Evolutionary conservation across 257 asterid species (phyloP).

Genomic region (Gardenia jasminoides): DNA sequence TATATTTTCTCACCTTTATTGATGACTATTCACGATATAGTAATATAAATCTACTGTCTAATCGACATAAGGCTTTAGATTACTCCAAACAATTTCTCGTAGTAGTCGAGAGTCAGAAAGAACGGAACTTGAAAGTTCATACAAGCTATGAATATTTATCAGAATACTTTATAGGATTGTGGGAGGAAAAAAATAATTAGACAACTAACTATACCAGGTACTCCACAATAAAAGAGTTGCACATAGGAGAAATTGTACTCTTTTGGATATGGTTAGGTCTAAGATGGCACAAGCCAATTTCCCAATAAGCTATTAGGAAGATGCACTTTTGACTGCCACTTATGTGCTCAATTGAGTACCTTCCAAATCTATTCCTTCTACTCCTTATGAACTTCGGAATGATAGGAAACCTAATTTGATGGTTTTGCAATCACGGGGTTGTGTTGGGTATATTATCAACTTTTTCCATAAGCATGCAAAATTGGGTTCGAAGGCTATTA

Average conservation of each 20-base stretch:
- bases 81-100: neutral
- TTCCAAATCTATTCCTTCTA: neutral
- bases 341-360: neutral
- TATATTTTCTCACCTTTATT: no score
- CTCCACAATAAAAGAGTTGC: no score
- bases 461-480: neutral
- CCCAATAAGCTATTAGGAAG: neutral
- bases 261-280: neutral
- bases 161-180: neutral
- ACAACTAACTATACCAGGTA: neutral
- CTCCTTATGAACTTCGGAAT: constrained; percentile 1
- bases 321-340: neutral
- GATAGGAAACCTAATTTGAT: neutral
- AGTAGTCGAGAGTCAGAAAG: neutral
- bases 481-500: neutral
- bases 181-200: neutral
- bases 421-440: neutral
- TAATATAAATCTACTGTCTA: no score
- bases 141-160: neutral
- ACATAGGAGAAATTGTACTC: neutral
- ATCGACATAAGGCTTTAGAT: neutral
- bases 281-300: neutral
- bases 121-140: neutral
- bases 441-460: neutral
- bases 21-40: neutral